These are phyloP conservation scores for Diaporthe destruens DNA, from an alignment of 2,329 filamentous ascomycete genomes.

Conservation along the genomic window DNA sequence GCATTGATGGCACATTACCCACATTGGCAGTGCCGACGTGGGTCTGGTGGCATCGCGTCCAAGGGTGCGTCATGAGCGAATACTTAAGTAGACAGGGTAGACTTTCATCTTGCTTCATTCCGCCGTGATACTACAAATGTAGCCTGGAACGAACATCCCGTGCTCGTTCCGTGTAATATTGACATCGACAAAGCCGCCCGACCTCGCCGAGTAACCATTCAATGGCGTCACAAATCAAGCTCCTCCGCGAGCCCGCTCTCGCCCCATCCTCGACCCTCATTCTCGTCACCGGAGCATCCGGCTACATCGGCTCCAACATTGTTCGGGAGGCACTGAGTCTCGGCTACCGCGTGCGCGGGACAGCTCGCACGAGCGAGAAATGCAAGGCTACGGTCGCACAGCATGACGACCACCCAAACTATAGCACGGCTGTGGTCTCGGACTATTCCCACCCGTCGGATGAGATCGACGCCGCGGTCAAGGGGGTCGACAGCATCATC, in stretches of 20 bases:
- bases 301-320: slow-evolving; percentile 56
- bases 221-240: background rate
- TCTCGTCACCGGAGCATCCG: slow-evolving; percentile 58
- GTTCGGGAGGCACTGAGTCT: slow-evolving; percentile 53
- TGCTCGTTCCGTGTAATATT: too few relatives aligned
- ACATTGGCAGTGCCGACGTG: too few relatives aligned
- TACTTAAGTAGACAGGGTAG: too few relatives aligned
- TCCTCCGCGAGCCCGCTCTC: slow-evolving; percentile 14
- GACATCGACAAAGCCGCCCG: background rate
- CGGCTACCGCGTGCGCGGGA: slow-evolving; percentile 60
- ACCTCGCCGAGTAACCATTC: background rate
- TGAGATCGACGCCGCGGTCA: slow-evolving; percentile 46
- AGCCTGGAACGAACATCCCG: background rate
- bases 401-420: slow-evolving; percentile 51
- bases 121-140: background rate
- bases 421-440: slow-evolving; percentile 46
- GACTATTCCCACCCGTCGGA: slow-evolving; percentile 18
- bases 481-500: slow-evolving; percentile 51
- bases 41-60: too few relatives aligned
- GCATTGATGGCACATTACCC: too few relatives aligned
- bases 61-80: too few relatives aligned
- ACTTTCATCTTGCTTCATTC: background rate
- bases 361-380: slow-evolving; percentile 50
- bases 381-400: slow-evolving; percentile 37
- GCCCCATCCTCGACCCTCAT: slow-evolving; percentile 44